Evolutionary conservation across 2,329 filamentous ascomycete genomes (phyloP).

Genomic region (Aspergillus sp.): DNA sequence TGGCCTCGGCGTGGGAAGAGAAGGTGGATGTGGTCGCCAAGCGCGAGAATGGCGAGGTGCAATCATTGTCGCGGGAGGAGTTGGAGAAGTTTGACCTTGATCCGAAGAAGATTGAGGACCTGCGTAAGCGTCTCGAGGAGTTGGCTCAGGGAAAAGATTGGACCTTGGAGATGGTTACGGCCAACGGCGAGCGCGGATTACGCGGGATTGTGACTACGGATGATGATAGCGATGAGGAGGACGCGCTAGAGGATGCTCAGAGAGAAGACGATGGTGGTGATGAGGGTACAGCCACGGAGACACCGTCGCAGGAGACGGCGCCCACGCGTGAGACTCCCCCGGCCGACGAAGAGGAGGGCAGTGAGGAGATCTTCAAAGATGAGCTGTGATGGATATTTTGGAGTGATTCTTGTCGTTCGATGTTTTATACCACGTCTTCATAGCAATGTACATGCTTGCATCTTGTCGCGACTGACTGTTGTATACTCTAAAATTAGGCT

Average conservation of each 20-base stretch:
- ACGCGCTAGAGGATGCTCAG: neutral
- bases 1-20: conserved; percentile 51
- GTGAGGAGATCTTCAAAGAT: conserved; percentile 41
- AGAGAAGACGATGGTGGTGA: conserved; percentile 13
- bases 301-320: conserved; percentile 18
- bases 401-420: neutral
- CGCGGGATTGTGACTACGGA: conserved; percentile 65
- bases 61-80: conserved; percentile 62
- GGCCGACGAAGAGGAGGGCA: conserved; percentile 25
- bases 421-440: conserved; percentile 1
- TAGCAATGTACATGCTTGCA: neutral
- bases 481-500: neutral
- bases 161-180: conserved; percentile 76
- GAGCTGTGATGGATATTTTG: conserved; percentile 27
- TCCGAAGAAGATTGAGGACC: conserved; percentile 63
- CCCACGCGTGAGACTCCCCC: conserved; percentile 3
- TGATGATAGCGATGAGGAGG: conserved; percentile 46
- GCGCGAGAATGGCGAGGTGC: conserved; percentile 60
- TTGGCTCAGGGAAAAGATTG: conserved; percentile 70
- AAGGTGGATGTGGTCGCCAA: conserved; percentile 50
- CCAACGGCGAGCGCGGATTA: conserved; percentile 63
- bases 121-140: conserved; percentile 66
- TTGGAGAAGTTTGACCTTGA: conserved; percentile 67
- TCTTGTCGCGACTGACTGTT: neutral
- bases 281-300: conserved; percentile 10